Evolutionary conservation across 2,329 filamentous ascomycete species (phyloP).

Genomic region (Graphilbum fragrans): DNA sequence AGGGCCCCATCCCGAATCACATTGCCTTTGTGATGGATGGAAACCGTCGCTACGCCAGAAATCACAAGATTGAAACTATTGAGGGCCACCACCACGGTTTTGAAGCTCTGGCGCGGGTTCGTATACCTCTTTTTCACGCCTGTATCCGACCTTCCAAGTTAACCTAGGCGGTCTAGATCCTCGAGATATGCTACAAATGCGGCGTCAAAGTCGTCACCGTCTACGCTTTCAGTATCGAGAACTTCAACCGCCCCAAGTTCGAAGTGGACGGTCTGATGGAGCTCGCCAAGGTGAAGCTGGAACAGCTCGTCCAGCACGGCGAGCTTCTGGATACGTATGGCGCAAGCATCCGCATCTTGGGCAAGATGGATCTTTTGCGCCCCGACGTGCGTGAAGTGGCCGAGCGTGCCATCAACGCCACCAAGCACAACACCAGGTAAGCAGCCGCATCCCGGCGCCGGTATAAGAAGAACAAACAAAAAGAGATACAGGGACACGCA

Average conservation of each 20-base stretch:
- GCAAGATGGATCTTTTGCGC: slow-evolving; percentile 71
- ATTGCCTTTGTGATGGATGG: slow-evolving; percentile 99
- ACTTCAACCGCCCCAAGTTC: slow-evolving; percentile 93
- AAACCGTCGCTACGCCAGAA: slow-evolving; percentile 83
- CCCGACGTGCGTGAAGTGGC: slow-evolving; percentile 82
- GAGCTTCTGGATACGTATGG: slow-evolving; percentile 89
- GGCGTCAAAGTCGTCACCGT: slow-evolving; percentile 95
- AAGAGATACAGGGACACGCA: too few relatives aligned
- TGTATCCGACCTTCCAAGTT: slow-evolving; percentile 3
- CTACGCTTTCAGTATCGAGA: slow-evolving; percentile 98
- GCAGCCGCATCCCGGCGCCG: too few relatives aligned
- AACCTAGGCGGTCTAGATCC: slow-evolving; percentile 43
- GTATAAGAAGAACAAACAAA: too few relatives aligned
- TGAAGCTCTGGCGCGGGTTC: slow-evolving; percentile 77
- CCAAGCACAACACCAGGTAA: slow-evolving; percentile 72
- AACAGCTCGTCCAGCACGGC: slow-evolving; percentile 84
- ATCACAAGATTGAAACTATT: slow-evolving; percentile 86
- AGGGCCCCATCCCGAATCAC: slow-evolving; percentile 88
- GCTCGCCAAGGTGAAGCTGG: slow-evolving; percentile 89
- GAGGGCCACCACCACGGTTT: slow-evolving; percentile 95
- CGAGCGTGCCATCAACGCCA: slow-evolving; percentile 75
- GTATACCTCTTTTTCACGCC: slow-evolving; percentile 17
- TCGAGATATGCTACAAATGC: slow-evolving; percentile 96
- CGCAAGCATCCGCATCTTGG: slow-evolving; percentile 73
- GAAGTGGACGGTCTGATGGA: slow-evolving; percentile 97